Percentiles rank a stretch among this genome's conserved stretches.
Conservation (phyloP, 306 rosid genomes). For the Astragalus glycyphyllos region DNA sequence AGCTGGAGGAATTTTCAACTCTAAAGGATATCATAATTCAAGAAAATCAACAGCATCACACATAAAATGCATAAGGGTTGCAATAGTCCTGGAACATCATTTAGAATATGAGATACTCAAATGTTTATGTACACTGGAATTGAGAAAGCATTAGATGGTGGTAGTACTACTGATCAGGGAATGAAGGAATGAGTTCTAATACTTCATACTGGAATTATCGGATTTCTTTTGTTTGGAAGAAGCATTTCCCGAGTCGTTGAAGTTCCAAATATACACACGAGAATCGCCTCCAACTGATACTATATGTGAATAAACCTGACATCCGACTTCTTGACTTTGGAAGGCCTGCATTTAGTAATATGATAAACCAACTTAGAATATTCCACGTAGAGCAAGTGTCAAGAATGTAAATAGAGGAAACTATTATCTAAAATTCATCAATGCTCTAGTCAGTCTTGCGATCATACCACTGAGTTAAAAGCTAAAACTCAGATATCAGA, state of each 20-base stretch:
- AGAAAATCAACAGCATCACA: slow-evolving; percentile 66
- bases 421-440: slow-evolving; percentile 9
- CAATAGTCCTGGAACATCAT: slow-evolving; percentile 81
- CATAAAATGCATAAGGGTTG: slow-evolving; percentile 65
- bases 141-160: slow-evolving; percentile 57
- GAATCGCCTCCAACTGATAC: slow-evolving; percentile 84
- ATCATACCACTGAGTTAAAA: neutral
- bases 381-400: slow-evolving; percentile 8
- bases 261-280: slow-evolving; percentile 77
- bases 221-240: slow-evolving; percentile 58
- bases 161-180: slow-evolving; percentile 49
- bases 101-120: slow-evolving; percentile 74
- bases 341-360: slow-evolving; percentile 58
- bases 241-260: slow-evolving; percentile 36
- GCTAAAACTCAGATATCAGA: neutral
- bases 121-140: slow-evolving; percentile 74
- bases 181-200: slow-evolving; percentile 49
- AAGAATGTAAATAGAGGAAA: neutral
- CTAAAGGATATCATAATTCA: slow-evolving; percentile 53
- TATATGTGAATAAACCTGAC: slow-evolving; percentile 76
- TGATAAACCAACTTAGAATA: slow-evolving; percentile 38
- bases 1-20: slow-evolving; percentile 73
- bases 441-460: neutral
- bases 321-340: slow-evolving; percentile 77
- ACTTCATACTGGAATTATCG: slow-evolving; percentile 51